A percentile compares a stretch with the other conserved stretches of the same genome.
These are phyloP conservation scores for Mycosphaerella sp. DNA, from an alignment of 2,329 filamentous ascomycete species.

Conservation along the genomic window DNA sequence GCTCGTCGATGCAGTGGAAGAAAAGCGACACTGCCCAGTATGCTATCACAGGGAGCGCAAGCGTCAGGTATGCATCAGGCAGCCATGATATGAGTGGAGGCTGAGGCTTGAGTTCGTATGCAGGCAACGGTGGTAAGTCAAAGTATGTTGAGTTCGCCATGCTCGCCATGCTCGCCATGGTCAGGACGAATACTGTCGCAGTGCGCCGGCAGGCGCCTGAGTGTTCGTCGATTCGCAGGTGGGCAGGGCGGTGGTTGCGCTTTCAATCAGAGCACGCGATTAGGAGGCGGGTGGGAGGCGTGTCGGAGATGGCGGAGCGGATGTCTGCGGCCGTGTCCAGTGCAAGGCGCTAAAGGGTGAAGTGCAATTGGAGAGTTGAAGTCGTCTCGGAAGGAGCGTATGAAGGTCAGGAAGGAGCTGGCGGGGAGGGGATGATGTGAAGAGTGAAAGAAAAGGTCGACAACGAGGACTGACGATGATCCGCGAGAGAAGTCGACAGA, in stretches of 20 bases:
- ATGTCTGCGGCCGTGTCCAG: conserved; percentile 3
- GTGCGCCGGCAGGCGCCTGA: conserved; percentile 13
- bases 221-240: not conserved
- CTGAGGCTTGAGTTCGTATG: conserved; percentile 66
- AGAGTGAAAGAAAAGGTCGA: not conserved
- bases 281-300: conserved; percentile 4
- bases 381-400: conserved; percentile 15
- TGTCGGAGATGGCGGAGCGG: not conserved
- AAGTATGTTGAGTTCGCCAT: conserved; percentile 43
- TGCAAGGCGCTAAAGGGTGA: not conserved
- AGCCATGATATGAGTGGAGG: conserved; percentile 69
- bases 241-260: not conserved
- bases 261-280: conserved; percentile 3
- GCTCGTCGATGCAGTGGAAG: conserved; percentile 81
- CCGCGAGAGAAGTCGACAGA: conserved; percentile 6
- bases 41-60: conserved; percentile 69
- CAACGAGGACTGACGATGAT: not conserved
- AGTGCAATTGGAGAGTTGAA: not conserved
- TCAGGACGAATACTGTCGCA: conserved; percentile 1
- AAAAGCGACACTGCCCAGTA: conserved; percentile 85
- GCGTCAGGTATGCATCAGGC: conserved; percentile 71
- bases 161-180: conserved; percentile 4
- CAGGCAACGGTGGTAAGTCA: conserved; percentile 76
- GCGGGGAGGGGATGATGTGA: not conserved
- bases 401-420: conserved; percentile 11